Base-by-base conservation (phyloP, 1,139 yeast species). In the Saccharomyces hybrid region DNA sequence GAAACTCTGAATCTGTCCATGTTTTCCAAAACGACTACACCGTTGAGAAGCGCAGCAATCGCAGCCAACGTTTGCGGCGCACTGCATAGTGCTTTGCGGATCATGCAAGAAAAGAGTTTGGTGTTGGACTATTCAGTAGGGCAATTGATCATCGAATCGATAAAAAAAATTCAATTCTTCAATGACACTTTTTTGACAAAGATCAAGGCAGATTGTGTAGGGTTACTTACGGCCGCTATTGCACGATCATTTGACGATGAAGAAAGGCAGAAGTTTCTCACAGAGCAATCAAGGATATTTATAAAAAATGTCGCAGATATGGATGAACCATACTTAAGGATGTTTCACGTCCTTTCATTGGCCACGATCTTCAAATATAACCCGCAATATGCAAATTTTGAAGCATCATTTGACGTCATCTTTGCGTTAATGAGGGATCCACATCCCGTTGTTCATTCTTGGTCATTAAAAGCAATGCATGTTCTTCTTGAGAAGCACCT, bases 391-490 rank as follows among this genome's bases (percentile, higher is more conserved):
- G 66, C 73, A 11, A 69, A 71, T 50, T 70, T 78, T 57, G 70
- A 71, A 50, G 65, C 74, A 1, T 78, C 86, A 9, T 75, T 78
- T 56, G 83, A 83, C 44, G 82, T 88, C 4, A 67, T 84, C 7
- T 70, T 77, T 16, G 85, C 88, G 23, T 74, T 91, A 48, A 71
- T 86, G 2, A 74, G 74, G 42, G 98, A 91, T 70, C 95, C 96
- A 0, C 93, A 91, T 65, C 96, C 97, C 3, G 23, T 81, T 2
- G 90, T 93, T 13, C 90, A 88, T 65, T 78, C 80, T 55, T 86
- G 88, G 76, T 78, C 95, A 0, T 68, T 89, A 58, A 79, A 78
- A 52, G 79, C 95, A 0, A 69, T 87, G 44, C 70, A 78, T 2
- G 73, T 78, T 5, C 71, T 87, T 13, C 75, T 89, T 51, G 82